Base-by-base conservation (phyloP, 257 asterid genomes). In the Jacaranda copaia region DNA sequence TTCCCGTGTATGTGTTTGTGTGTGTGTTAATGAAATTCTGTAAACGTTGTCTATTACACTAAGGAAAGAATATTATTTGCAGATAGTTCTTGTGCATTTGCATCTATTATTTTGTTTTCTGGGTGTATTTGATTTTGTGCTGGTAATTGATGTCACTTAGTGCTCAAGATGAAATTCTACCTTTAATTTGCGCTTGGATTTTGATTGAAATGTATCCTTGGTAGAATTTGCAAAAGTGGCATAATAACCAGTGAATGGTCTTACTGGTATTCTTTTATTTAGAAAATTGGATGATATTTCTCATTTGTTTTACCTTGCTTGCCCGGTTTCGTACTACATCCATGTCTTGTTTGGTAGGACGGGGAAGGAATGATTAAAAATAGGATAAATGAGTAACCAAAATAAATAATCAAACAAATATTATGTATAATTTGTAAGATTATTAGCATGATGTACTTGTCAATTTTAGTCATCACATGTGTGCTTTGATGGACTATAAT, bases 81-180 rank as follows among this genome's bases (percentile, higher is more conserved):
- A 55, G 65, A 13, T 55, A 20, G 9, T 35, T 15, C 53, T 6
- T 18, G 61, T 63, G 25, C 35, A 6, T 7, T 45, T 72, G n/a
- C 5, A 19, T 20, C 32, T 40, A 0, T 25, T 7, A 7, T 53
- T 20, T 4, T 68, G 73, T 61, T 38, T 43, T 68, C 19, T 14
- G 6, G 39, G 36, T 79, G 63, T 49, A 79, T 43, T 60, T 68
- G 75, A 55, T 74, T 58, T 77, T 60, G 77, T 51, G 15, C 56
- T 64, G 19, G 18, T 73, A 49, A 10, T 70, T 63, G 36, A 57
- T 68, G 39, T 42, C 48, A 6, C 55, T 51, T 38, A 38, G 32
- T 39, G 63, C 39, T 74, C 42, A 5, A 46, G 61, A 66, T 61
- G 16, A 8, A 42, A 42, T 39, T 19, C 11, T 42, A 5, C 52